A percentile compares a stretch with the other conserved stretches of the same genome.
Conservation (phyloP, 805 yeast species). For the Candida wancherniae region DNA sequence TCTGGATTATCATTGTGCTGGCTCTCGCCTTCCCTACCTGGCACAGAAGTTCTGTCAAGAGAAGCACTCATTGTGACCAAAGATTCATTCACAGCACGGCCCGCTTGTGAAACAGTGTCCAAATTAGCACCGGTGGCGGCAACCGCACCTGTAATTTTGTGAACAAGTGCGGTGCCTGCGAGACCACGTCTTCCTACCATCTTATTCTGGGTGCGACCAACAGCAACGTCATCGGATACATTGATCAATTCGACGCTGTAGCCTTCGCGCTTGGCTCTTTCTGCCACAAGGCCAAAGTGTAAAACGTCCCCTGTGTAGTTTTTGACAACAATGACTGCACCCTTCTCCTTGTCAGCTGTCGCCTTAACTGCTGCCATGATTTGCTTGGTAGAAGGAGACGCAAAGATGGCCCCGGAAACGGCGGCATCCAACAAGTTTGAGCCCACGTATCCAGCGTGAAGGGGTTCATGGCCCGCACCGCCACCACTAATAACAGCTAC, state of each 20-base stretch:
- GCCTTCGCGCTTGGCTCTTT: slow-evolving; percentile 78
- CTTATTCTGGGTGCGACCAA: slow-evolving; percentile 83
- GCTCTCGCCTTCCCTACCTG: slow-evolving; percentile 55
- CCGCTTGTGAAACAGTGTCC: slow-evolving; percentile 51
- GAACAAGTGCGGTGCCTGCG: slow-evolving; percentile 86
- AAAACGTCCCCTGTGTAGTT: slow-evolving; percentile 93
- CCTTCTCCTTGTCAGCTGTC: slow-evolving; percentile 45
- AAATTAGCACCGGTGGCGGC: slow-evolving; percentile 42
- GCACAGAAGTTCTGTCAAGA: slow-evolving; percentile 84
- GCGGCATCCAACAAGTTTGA: slow-evolving; percentile 79
- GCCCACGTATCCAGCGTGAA: slow-evolving; percentile 90
- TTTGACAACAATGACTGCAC: slow-evolving; percentile 76
- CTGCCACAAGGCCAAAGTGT: slow-evolving; percentile 90
- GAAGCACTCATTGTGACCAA: slow-evolving; percentile 87
- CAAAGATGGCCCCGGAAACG: slow-evolving; percentile 87
- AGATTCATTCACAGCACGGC: slow-evolving; percentile 55
- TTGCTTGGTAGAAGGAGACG: slow-evolving; percentile 92
- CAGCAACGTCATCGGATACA: slow-evolving; percentile 92
- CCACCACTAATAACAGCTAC: slow-evolving; percentile 84
- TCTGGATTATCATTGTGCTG: slow-evolving; percentile 45
- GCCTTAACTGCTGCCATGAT: slow-evolving; percentile 68
- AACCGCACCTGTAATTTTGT: slow-evolving; percentile 79
- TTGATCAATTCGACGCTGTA: slow-evolving; percentile 65
- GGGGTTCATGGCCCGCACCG: slow-evolving; percentile 94
- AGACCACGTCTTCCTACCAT: slow-evolving; percentile 92